Evolutionary conservation across 2,329 filamentous ascomycete species (phyloP), one percentile per base, ranked within the genome.

Genomic region (Pezicula neosporulosa): DNA sequence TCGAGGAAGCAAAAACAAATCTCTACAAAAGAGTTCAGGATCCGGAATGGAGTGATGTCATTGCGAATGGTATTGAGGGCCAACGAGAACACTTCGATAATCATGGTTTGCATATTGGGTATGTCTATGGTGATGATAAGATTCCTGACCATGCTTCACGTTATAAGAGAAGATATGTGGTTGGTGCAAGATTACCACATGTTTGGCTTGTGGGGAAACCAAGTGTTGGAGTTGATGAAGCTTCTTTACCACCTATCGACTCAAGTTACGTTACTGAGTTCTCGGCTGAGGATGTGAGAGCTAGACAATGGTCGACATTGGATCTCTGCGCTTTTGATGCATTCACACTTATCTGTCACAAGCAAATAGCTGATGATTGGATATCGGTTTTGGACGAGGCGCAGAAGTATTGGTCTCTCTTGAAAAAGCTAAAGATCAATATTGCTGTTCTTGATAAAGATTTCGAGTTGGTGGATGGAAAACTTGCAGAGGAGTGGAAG

Each of bases 31-130:
- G 63, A 2, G 62, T 69, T 18, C 56, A 61, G 4, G 62, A 71
- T 27, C 59, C 66, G 0, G 49, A 49, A n/a, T 67, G 66, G 48
- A 55, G 64, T 24, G 50, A 58, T 2, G 52, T 64, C 54, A 66
- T 72, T n/a, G 56, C 60, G 6, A 45, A 60, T 15, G 63, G 63
- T 6, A 65, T 74, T 8, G 65, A 72, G 47, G 61, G 60, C 0
- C 70, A 75, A 53, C 52, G 66, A 27, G 70, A 74, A 30, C 72
- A 74, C 51, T 74, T 74, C 47, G 69, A 73, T 48, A 72, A 73
- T 44, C 65, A 73, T 6, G 69, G 68, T 35, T 61, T 75, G 6
- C 72, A 75, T 45, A 72, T 75, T 47, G 72, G 72, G 2, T 75
- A 74, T 48, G 64, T 74, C 0, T 74, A 75, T 52, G 70, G 70